Conservation (phyloP, 2,329 filamentous ascomycete genomes). For the Whalleya microplaca region DNA sequence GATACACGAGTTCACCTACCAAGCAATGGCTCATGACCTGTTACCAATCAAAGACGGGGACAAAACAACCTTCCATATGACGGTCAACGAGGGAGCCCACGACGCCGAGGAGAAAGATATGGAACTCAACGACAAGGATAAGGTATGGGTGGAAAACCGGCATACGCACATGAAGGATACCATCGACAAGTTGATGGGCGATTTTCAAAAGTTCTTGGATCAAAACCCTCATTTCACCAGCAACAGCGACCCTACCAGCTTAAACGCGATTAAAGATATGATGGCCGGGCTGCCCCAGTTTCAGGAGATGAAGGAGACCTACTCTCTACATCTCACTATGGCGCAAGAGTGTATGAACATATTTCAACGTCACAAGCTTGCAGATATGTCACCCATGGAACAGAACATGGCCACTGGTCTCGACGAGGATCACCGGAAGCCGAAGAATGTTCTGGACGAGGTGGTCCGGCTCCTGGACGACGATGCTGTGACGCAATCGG, state of each 20-base stretch:
- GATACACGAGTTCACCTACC: conserved; percentile 96
- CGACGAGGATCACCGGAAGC: conserved; percentile 89
- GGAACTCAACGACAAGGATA: conserved; percentile 88
- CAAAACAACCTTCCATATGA: conserved; percentile 82
- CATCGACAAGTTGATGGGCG: conserved; percentile 87
- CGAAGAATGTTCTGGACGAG: conserved; percentile 85
- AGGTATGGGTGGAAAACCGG: conserved; percentile 92
- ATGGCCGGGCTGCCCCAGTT: conserved; percentile 92
- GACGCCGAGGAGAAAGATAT: conserved; percentile 84
- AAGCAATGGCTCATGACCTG: conserved; percentile 96
- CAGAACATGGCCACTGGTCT: conserved; percentile 90
- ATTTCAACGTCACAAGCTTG: conserved; percentile 82
- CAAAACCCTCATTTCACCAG: conserved; percentile 93
- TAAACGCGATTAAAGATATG: conserved; percentile 97
- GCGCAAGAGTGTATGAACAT: conserved; percentile 96
- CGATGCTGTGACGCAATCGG: conserved; percentile 68
- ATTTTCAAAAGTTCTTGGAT: conserved; percentile 89
- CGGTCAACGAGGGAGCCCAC: conserved; percentile 72
- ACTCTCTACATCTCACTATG: conserved; percentile 94
- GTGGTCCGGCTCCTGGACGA: conserved; percentile 89
- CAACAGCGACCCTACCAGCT: conserved; percentile 68
- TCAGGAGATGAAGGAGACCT: conserved; percentile 92
- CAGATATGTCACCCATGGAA: conserved; percentile 85
- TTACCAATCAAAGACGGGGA: conserved; percentile 86
- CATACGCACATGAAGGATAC: conserved; percentile 98